These are phyloP conservation scores for Cryptosporidium viatorum DNA, from an alignment of 169 alveolate species.

Conservation along the genomic window DNA sequence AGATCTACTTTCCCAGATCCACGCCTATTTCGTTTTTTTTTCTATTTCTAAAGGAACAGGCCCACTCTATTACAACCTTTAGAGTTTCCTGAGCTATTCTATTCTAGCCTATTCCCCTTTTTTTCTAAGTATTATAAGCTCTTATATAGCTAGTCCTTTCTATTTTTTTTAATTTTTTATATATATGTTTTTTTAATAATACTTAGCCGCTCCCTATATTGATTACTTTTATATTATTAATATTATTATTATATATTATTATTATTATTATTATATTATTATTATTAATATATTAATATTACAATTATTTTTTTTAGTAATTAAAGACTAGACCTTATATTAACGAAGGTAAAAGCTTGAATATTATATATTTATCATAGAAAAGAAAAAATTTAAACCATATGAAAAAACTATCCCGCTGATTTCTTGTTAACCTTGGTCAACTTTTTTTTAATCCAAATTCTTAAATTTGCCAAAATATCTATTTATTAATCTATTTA, in stretches of 20 bases:
- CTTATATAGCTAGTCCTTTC: conserved; percentile 40
- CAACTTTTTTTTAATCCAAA: conserved; percentile 12
- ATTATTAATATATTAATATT: no score
- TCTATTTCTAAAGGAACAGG: conserved; percentile 51
- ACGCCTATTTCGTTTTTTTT: conserved; percentile 40
- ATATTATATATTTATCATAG: not conserved
- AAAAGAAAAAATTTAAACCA: conserved; percentile 8
- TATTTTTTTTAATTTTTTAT: conserved; percentile 10
- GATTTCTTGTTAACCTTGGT: conserved; percentile 19
- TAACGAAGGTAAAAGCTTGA: not conserved
- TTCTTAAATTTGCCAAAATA: conserved; percentile 8
- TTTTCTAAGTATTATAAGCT: conserved; percentile 39
- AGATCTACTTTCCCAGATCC: conserved; percentile 46
- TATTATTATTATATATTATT: no score
- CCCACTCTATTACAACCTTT: conserved; percentile 34
- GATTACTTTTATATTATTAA: conserved; percentile 4
- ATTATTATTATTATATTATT: no score
- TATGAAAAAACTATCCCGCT: conserved; percentile 17
- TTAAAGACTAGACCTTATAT: conserved; percentile 22
- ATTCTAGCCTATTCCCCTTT: conserved; percentile 50
- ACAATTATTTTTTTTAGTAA: conserved; percentile 2
- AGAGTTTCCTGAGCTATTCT: conserved; percentile 41
- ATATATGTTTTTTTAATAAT: not conserved
- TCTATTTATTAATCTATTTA: conserved; percentile 27
- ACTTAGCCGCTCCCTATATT: conserved; percentile 35